Conservation (phyloP, 306 rosid genomes). For the Pueraria montana region DNA sequence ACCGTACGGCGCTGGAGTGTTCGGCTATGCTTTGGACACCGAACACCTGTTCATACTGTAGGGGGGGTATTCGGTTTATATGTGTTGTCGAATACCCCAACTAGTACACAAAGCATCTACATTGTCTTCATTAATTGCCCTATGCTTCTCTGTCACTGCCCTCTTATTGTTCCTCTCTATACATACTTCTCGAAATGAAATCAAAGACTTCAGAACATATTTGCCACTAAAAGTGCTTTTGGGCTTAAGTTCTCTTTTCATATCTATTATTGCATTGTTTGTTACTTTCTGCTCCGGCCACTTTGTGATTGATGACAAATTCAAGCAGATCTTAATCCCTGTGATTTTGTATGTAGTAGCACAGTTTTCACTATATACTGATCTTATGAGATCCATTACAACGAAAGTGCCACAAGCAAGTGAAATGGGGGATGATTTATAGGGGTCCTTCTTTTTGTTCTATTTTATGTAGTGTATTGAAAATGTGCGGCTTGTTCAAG, state of each 20-base stretch:
- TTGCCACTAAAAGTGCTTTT: conserved; percentile 57
- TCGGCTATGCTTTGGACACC: too few species aligned
- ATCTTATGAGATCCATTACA: conserved; percentile 53
- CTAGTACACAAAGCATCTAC: conserved; percentile 51
- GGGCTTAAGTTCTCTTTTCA: conserved; percentile 59
- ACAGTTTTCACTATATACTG: conserved; percentile 61
- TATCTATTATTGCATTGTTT: conserved; percentile 58
- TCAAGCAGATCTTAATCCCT: conserved; percentile 42
- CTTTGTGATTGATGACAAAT: conserved; percentile 50
- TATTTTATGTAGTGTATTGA: neutral
- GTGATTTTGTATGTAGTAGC: conserved; percentile 55
- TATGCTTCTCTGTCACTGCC: conserved; percentile 63
- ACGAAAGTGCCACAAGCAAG: conserved; percentile 45
- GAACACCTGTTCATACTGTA: too few species aligned
- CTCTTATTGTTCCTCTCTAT: conserved; percentile 67
- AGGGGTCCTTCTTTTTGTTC: neutral
- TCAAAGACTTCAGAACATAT: conserved; percentile 50
- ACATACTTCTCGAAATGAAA: conserved; percentile 57
- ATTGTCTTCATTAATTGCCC: conserved; percentile 54
- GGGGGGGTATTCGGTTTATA: too few species aligned
- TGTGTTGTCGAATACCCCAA: too few species aligned
- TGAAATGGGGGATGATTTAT: neutral
- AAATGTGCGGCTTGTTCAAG: neutral
- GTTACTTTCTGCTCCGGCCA: conserved; percentile 60
- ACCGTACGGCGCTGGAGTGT: too few species aligned